Percentiles rank a stretch among this genome's conserved stretches.
Conservation (phyloP, 441 rosid genomes). For the Gossypium trilobum region DNA sequence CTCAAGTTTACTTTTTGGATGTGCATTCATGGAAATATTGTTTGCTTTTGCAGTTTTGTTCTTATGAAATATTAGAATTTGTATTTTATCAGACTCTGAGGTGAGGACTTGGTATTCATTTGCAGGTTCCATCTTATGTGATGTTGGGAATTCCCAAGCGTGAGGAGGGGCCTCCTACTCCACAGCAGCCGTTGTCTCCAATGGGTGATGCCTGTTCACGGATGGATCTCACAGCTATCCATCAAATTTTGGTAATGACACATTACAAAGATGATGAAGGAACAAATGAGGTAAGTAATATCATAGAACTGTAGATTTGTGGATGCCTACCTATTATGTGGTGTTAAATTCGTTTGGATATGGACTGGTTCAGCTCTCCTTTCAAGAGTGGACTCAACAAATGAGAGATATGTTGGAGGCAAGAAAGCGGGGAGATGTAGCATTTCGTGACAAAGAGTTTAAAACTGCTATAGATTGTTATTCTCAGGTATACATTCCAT, state of each 20-base stretch:
- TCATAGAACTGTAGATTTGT: background rate
- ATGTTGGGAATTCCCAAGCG: constrained; percentile 73
- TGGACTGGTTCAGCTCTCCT: constrained; percentile 48
- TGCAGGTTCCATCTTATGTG: constrained; percentile 60
- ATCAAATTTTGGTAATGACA: constrained; percentile 63
- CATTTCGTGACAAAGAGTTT: constrained; percentile 73
- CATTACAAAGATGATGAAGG: constrained; percentile 89
- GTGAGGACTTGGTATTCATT: constrained; percentile 16
- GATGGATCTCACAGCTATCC: constrained; percentile 85
- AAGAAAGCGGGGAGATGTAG: constrained; percentile 72
- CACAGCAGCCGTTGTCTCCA: constrained; percentile 66
- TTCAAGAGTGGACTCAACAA: constrained; percentile 94
- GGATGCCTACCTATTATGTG: background rate
- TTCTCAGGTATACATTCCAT: constrained; percentile 54
- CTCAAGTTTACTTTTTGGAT: background rate
- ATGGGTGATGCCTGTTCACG: constrained; percentile 80
- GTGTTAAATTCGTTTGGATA: constrained; percentile 12
- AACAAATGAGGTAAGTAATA: constrained; percentile 57
- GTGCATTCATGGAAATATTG: background rate
- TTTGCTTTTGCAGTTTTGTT: background rate
- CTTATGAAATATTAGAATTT: background rate
- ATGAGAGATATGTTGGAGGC: constrained; percentile 88
- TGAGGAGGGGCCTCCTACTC: constrained; percentile 69
- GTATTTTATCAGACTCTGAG: constrained; percentile 3
- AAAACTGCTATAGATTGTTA: constrained; percentile 64